Evolutionary conservation across 2,329 filamentous ascomycete species (phyloP), one percentile per base, ranked within the genome.

Genomic region (Cladophialophora chaetospira): DNA sequence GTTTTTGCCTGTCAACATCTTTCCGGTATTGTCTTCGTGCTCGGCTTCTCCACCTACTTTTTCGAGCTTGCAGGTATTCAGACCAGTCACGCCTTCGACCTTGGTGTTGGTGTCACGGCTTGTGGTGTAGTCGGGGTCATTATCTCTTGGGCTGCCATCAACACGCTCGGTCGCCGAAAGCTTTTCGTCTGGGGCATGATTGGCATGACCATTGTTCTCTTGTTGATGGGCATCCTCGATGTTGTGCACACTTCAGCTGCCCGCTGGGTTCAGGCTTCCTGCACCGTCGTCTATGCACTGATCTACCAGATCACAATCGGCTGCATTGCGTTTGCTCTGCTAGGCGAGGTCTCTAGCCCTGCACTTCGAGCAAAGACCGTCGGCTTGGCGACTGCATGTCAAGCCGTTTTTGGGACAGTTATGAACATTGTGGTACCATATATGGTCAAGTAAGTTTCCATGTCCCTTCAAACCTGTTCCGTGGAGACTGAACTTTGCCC

Each of bases 21-120:
- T 3, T 72, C 70, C n/a, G 75, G 74, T 1, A 71, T 75, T 40
- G 65, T 73, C 68, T 73, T 78, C 50, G 72, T 77, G 5, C 63
- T 72, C 25, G 74, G 73, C 26, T 77, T 75, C 62, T 70, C 71
- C 4, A 77, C 73, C 3, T 79, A 79, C 65, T 79, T 79, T 69
- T 78, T 79, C 67, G 66, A 77, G 46, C 72, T 65, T 28, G 65
- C 66, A 13, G 67, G 67, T 21, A 62, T 74, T 28, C 56, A 63
- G n/a, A 62, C 65, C n/a, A 67, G 67, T 13, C 55, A 72, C 36
- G 69, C 73, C 1, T 76, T 75, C 53, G 65, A 71, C n/a, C 67
- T 74, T 17, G 72, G 71, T 4, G 70, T 75, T 8, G 71, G 71
- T 9, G 69, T 72, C 25, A 72, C 70, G 4, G 70, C 68, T 2